Conservation (phyloP, 371 early-diverging fungal genomes). For the Mortierella sp. region DNA sequence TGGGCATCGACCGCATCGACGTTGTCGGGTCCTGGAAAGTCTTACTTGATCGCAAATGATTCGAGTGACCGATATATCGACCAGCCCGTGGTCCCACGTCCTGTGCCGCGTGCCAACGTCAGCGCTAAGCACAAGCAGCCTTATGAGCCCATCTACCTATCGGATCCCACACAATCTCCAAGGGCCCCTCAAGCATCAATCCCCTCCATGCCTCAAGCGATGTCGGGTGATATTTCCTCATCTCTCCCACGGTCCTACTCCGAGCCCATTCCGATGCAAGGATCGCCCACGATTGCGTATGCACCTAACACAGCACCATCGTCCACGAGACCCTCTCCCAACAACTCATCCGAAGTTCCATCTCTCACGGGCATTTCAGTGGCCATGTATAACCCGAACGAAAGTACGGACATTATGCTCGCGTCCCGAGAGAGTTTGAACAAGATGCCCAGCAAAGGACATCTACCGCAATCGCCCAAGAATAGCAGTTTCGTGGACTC, state of each 20-base stretch:
- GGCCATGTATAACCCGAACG: conserved; percentile 1
- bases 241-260: conserved; percentile 4
- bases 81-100: conserved; percentile 32
- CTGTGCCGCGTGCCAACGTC: conserved; percentile 32
- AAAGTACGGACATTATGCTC: neutral
- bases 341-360: neutral
- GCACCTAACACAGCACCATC: neutral
- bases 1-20: conserved; percentile 11
- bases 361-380: neutral
- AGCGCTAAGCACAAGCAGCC: conserved; percentile 7
- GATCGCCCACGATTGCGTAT: conserved; percentile 10
- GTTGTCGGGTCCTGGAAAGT: conserved; percentile 6
- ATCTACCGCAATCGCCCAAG: no score
- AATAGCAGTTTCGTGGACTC: no score
- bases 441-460: no score
- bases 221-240: neutral
- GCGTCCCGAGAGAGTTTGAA: conserved; percentile 7
- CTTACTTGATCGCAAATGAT: conserved; percentile 34
- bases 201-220: conserved; percentile 40
- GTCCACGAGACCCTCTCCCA: neutral
- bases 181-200: conserved; percentile 16
- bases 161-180: conserved; percentile 20
- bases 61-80: conserved; percentile 40
- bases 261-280: neutral
- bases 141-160: conserved; percentile 6